phyloP scores from a whole-genome alignment of 768 basidiomycete genomes.

The Daedalea quercina region DNA sequence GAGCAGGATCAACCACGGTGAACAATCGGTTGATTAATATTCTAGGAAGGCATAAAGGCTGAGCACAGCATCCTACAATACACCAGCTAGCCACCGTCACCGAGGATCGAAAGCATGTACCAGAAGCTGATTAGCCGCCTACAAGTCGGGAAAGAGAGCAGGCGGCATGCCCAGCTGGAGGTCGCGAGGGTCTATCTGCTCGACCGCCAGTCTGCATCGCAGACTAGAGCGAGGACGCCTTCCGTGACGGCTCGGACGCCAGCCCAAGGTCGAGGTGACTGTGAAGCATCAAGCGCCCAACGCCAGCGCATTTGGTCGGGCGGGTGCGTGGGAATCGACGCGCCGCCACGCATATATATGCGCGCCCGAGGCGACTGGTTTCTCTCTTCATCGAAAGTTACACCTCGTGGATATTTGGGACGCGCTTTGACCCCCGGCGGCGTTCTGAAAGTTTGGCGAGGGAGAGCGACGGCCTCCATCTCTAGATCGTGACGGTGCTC shows the following conservation, averaged over 20 bases:
- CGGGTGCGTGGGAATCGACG: constrained; percentile 42
- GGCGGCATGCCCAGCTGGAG: constrained; percentile 72
- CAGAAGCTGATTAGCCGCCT: constrained; percentile 70
- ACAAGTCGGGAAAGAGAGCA: constrained; percentile 33
- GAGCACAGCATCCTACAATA: no score
- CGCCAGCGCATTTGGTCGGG: constrained; percentile 24
- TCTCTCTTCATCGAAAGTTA: constrained; percentile 67
- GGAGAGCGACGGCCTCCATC: constrained; percentile 53
- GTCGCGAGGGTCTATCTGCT: constrained; percentile 37
- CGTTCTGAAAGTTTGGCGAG: constrained; percentile 53
- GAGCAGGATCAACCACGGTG: no score
- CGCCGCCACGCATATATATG: constrained; percentile 7
- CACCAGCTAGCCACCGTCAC: no score
- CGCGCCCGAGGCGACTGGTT: no score
- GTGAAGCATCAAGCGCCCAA: constrained; percentile 19
- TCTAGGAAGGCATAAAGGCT: no score
- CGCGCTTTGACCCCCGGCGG: constrained; percentile 24
- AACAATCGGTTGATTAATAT: no score
- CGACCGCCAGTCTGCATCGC: constrained; percentile 26
- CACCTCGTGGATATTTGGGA: constrained; percentile 78
- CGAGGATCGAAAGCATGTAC: no score
- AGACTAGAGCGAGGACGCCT: constrained; percentile 15
- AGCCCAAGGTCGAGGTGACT: constrained; percentile 36
- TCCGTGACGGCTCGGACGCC: constrained; percentile 4
- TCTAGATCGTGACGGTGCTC: constrained; percentile 56